Base-by-base conservation (phyloP, 2,329 filamentous ascomycete species). In the Penicillium sp. region DNA sequence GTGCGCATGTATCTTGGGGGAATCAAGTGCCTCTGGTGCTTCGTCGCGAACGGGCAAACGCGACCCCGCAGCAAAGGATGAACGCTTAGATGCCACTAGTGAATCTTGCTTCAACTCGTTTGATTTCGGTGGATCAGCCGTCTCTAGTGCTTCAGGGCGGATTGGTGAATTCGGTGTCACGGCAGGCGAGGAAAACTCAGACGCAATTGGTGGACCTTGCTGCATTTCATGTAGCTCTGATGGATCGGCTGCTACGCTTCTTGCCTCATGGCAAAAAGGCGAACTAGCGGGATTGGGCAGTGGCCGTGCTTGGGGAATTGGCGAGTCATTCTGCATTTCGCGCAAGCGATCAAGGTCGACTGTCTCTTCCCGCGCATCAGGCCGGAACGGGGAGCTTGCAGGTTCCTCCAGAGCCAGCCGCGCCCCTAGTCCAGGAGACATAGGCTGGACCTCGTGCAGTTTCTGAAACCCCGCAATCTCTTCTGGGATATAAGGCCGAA, bases 351-450 rank as follows among this genome's bases (percentile, higher is more conserved):
- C 57, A 37, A 69, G 54, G 53, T 73, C 71, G 2, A 69, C 69
- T 0, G 68, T 70, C 30, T 68, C 66, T 31, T 73, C 69, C 37
- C 63, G 58, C 8, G 52, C 66, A 30, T 70, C 62, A 14, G 61
- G 61, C 25, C 70, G 69, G 50, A 76, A 76, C 0, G 74, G 74
- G 0, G 74, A 76, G 50, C 73, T 76, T 3, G 63, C 67, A 1
- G 65, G 63, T 5, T 63, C 55, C 8, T 64, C 59, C 5, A 54
- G 8, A 6, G 49, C 55, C 36, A 66, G 48, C 9, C 62, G 57
- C 19, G 48, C 56, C 11, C 46, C 55, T 22, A 65, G 25, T 0
- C 64, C 64, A 11, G 62, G 49, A 4, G 61, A 63, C 54, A 60
- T 44, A 1, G 52, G 57, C 28, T 63, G 57, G 5, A 56, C 36